Base-by-base conservation (phyloP, 2,329 filamentous ascomycete species). In the Tolypocladium capitatum region DNA sequence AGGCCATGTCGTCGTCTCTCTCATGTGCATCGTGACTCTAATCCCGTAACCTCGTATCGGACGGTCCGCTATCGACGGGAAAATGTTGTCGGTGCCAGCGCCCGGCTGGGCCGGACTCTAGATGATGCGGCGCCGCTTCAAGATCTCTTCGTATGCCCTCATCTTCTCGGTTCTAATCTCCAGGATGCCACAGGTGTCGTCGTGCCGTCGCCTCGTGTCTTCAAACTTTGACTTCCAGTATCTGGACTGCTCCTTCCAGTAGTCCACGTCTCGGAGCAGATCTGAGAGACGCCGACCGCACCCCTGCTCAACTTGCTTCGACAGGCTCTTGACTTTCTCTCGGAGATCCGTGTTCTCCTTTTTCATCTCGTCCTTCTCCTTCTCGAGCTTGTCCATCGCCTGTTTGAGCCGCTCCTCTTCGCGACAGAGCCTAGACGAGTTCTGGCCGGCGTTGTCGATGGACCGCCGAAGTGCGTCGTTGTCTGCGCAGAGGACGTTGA, bases 401-500 rank as follows among this genome's bases (percentile, higher is more conserved):
- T 60, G 52, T 2, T 60, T 58, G 11, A 69, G 53, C 38, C 55
- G 57, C 21, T 65, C 62, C 28, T 63, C 47, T 44, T 68, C 63
- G 41, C 47, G 54, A 32, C 61, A 56, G 41, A 62, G 58, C 33
- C 58, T 61, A 43, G 55, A 53, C 2, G 62, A 57, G 46, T 56
- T 51, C 20, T 61, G 60, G n/a, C 61, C 55, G 1, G 56, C 54
- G 28, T 55, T 61, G 30, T 69, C 66, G 34, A 65, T 51, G 7
- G 62, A 60, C n/a, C 60, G 62, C 13, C 68, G 63, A 5, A 73
- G 61, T 8, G 61, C 57, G 16, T 61, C 57, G 52, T 71, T 71
- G 31, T 72, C 67, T 16, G 60, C 60, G 3, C 56, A 52, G 5
- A 73, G 63, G 10, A 57, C 52, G 32, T 55, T 56, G 46, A 69